These are phyloP conservation scores for Apiospora rasikravindrae DNA, from an alignment of 2,329 filamentous ascomycete genomes.

Conservation along the genomic window DNA sequence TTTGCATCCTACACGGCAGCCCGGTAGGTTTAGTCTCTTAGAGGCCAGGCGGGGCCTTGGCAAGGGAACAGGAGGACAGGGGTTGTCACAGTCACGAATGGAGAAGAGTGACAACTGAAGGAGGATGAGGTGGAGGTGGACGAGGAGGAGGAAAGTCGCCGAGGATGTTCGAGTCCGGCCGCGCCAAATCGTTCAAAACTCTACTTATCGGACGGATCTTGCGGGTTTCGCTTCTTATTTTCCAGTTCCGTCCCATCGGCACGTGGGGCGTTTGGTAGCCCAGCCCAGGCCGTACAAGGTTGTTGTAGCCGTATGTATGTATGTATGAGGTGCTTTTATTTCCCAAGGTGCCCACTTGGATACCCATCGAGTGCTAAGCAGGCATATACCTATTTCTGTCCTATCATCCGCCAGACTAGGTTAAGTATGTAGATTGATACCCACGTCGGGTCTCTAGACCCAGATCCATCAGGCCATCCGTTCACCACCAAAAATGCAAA, in stretches of 20 bases:
- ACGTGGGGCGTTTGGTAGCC: not conserved
- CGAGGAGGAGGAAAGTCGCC: not conserved
- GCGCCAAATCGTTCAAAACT: not conserved
- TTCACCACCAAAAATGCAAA: not conserved
- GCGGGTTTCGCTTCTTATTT: not conserved
- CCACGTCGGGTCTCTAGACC: not conserved
- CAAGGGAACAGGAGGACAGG: not conserved
- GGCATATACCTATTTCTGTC: not conserved
- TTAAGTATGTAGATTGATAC: not conserved
- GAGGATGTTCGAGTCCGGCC: not conserved
- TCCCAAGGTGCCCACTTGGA: not conserved
- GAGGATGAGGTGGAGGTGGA: no score
- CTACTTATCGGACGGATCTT: not conserved
- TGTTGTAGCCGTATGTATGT: not conserved
- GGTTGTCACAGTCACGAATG: not conserved
- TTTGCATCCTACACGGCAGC: constrained; percentile 1
- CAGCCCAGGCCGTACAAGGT: not conserved
- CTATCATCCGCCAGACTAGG: not conserved
- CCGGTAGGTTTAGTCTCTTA: not conserved
- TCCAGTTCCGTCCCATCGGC: not conserved
- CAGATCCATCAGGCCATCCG: not conserved
- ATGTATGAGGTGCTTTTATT: not conserved
- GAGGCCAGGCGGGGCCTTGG: not conserved
- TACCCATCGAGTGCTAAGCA: not conserved
- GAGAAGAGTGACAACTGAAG: not conserved